phyloP scores from a whole-genome alignment of 345 rosid species.

The Acer yangbiense region DNA sequence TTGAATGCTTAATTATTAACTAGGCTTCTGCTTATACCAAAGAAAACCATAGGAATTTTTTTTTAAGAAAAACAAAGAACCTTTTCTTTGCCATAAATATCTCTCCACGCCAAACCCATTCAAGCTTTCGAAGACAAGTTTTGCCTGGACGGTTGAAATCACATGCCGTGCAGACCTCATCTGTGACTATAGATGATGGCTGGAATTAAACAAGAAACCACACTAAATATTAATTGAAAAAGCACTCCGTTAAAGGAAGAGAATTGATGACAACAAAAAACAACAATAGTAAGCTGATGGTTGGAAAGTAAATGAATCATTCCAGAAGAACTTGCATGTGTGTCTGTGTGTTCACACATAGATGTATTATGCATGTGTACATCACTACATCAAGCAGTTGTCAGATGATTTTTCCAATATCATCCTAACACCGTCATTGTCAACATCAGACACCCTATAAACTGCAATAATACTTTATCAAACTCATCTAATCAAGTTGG shows the following conservation, averaged over 20 bases:
- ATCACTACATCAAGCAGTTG: too few relatives aligned
- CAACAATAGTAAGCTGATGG: not conserved
- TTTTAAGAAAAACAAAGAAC: conserved; percentile 31
- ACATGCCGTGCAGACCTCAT: conserved; percentile 92
- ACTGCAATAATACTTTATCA: not conserved
- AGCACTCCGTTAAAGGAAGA: conserved; percentile 2
- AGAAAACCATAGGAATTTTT: conserved; percentile 5
- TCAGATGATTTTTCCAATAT: not conserved
- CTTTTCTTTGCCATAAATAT: conserved; percentile 82
- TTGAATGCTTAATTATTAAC: conserved; percentile 25
- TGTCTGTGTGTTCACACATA: not conserved
- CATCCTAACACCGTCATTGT: not conserved
- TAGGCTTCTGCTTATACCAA: conserved; percentile 18
- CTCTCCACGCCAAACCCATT: conserved; percentile 99
- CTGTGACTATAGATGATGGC: conserved; percentile 94
- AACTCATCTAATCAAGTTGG: not conserved
- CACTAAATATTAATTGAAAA: conserved; percentile 7
- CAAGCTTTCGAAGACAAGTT: conserved; percentile 92
- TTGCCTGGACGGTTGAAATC: conserved; percentile 96
- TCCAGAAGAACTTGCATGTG: not conserved
- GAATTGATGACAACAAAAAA: not conserved
- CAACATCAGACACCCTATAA: not conserved
- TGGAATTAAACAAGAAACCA: conserved; percentile 43
- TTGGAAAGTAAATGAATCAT: conserved; percentile 4
- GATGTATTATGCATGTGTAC: not conserved